Conservation (phyloP, 805 yeast species). For the Saturnispora hagleri region DNA sequence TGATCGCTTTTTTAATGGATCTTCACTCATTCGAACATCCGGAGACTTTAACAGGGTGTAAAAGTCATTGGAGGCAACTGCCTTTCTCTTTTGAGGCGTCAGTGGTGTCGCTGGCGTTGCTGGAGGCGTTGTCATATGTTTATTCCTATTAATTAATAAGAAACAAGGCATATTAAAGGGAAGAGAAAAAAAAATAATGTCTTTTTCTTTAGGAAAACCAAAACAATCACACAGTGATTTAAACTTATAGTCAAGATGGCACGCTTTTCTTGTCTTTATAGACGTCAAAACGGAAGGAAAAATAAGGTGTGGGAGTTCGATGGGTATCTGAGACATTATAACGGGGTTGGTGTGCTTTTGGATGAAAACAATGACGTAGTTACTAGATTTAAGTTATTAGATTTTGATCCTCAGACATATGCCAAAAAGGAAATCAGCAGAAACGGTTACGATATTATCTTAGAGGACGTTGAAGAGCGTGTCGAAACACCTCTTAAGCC, state of each 20-base stretch:
- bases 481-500: not conserved
- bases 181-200: not conserved
- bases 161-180: slow-evolving; percentile 2
- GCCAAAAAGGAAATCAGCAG: not conserved
- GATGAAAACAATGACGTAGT: slow-evolving; percentile 4
- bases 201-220: not conserved
- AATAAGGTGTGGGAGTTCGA: slow-evolving; percentile 7
- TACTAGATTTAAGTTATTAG: slow-evolving; percentile 1
- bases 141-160: slow-evolving; percentile 10
- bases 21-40: slow-evolving; percentile 15
- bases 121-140: slow-evolving; percentile 27
- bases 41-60: slow-evolving; percentile 30
- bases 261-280: slow-evolving; percentile 1
- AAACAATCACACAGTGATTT: not conserved
- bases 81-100: slow-evolving; percentile 26
- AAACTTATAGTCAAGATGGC: not conserved
- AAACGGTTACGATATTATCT: slow-evolving; percentile 3
- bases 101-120: slow-evolving; percentile 21
- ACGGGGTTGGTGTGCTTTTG: slow-evolving; percentile 1
- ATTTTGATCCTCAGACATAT: slow-evolving; percentile 1
- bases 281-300: slow-evolving; percentile 7
- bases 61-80: slow-evolving; percentile 24
- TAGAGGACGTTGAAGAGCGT: not conserved
- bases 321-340: not conserved
- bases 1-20: slow-evolving; percentile 24